A percentile compares a stretch with the other conserved stretches of the same genome.
Evolutionary conservation across 2,329 filamentous ascomycete species (phyloP).

Genomic region (Helicocarpus griseus): DNA sequence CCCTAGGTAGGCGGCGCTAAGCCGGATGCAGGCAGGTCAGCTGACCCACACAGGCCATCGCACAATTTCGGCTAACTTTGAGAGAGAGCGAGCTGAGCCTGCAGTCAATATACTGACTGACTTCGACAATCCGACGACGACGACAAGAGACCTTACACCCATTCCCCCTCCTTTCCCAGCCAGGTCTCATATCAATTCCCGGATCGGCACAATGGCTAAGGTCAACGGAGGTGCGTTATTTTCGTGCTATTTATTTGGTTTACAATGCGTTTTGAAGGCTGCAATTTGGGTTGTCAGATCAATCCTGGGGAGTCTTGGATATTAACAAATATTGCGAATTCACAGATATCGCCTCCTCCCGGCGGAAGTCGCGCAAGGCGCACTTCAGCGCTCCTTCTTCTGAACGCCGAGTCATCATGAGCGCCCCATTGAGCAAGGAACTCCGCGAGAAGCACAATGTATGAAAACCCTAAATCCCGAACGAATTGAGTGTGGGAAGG

Average conservation of each 20-base stretch:
- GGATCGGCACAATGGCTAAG: conserved; percentile 24
- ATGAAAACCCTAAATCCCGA: conserved; percentile 30
- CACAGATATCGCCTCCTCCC: conserved; percentile 54
- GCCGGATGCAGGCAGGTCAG: conserved; percentile 8
- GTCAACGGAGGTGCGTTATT: conserved; percentile 24
- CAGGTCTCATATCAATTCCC: conserved; percentile 8
- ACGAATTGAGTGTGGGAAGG: background rate
- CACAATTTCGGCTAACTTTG: conserved; percentile 3
- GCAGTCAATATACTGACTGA: no score
- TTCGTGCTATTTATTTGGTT: background rate
- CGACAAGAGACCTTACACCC: background rate
- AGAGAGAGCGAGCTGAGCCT: background rate
- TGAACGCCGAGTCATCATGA: conserved; percentile 94
- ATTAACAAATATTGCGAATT: background rate
- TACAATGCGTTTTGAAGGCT: background rate
- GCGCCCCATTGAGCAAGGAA: conserved; percentile 90
- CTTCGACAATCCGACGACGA: conserved; percentile 1
- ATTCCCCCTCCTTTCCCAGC: background rate
- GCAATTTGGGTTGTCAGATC: no score
- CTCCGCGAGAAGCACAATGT: conserved; percentile 99
- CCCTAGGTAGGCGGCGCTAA: no score
- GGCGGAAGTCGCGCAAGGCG: conserved; percentile 97
- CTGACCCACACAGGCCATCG: conserved; percentile 13
- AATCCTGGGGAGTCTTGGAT: background rate
- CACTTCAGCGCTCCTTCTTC: conserved; percentile 95